Conservation (phyloP, 2,329 filamentous ascomycete genomes). For the Penicillium griseofulvum region DNA sequence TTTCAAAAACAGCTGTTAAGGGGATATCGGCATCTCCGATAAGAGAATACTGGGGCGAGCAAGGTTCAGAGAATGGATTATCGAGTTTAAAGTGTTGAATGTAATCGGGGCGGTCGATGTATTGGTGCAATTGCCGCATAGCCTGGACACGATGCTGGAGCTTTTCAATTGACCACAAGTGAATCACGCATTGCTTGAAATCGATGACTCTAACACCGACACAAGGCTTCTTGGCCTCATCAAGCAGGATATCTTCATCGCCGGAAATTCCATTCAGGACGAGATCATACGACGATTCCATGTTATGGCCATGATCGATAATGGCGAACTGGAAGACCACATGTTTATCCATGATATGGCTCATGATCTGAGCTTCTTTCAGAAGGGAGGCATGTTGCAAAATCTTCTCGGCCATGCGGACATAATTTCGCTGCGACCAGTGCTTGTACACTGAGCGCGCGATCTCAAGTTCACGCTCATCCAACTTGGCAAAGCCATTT, state of each 20-base stretch:
- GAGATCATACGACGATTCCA: slow-evolving; percentile 94
- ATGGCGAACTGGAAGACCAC: slow-evolving; percentile 95
- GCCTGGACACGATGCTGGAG: slow-evolving; percentile 79
- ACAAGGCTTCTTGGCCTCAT: slow-evolving; percentile 81
- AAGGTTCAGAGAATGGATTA: slow-evolving; percentile 88
- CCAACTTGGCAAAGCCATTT: slow-evolving; percentile 53
- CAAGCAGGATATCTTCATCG: slow-evolving; percentile 80
- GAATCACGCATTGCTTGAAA: slow-evolving; percentile 79
- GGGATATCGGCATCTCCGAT: slow-evolving; percentile 93
- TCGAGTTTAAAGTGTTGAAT: slow-evolving; percentile 87
- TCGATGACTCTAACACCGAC: slow-evolving; percentile 88
- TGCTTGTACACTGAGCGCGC: slow-evolving; percentile 66
- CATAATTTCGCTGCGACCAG: slow-evolving; percentile 83
- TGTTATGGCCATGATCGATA: slow-evolving; percentile 80
- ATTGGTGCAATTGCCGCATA: slow-evolving; percentile 97
- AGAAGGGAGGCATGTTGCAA: slow-evolving; percentile 81
- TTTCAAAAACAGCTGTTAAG: slow-evolving; percentile 88
- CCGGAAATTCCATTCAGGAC: slow-evolving; percentile 85
- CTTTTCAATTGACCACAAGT: slow-evolving; percentile 93
- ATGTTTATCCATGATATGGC: slow-evolving; percentile 88
- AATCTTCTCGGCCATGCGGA: slow-evolving; percentile 89
- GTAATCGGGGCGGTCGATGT: slow-evolving; percentile 92
- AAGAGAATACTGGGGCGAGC: slow-evolving; percentile 87
- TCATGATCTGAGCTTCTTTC: slow-evolving; percentile 98
- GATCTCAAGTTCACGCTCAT: slow-evolving; percentile 67